Base-by-base conservation (phyloP, 495 filamentous ascomycete species). In the Haplographium delicatum region DNA sequence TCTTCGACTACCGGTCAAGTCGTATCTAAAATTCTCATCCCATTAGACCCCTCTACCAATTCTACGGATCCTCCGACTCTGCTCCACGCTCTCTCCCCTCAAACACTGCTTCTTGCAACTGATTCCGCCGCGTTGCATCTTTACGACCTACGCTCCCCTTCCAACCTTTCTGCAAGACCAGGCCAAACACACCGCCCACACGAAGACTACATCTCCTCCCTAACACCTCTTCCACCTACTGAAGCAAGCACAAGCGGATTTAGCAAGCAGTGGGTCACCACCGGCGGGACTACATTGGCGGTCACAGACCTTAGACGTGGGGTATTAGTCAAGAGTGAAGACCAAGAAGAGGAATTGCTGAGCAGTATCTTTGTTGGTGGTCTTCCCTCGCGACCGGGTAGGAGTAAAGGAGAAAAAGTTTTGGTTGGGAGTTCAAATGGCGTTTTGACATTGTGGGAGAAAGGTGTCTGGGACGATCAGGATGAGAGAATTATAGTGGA, bases 261-360 rank as follows among this genome's bases (percentile, higher is more conserved):
- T 66, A 82, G 82, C 63, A 94, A 95, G 61, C 91, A 96, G 66
- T 97, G 88, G 83, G 75, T 96, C 19, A 88, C 83, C 5, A 96
- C 91, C 0, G 94, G 93, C 34, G 90, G 88, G 20, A 89, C 86
- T 1, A 96, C 90, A 1, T 69, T 97, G 13, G 88, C 88, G 7
- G 81, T 96, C 28, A 91, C 89, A 1, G 93, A 98, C 68, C 71
- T 95, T 5, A 80, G 93, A 19, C 73, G 83, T 26, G 88, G 88
- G 4, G 86, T 95, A 1, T 66, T 96, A 9, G 82, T 89, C 16
- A 81, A 81, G 44, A 94, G 88, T 54, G 93, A 95, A 62, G 87
- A 96, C 60, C 90, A 96, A 60, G 93, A 90, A 54, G 93, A 96
- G 50, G 93, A 97, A 65, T 65, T 96, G 48, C 76, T 96, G 11